These are phyloP conservation scores for Brettanomyces bruxellensis DNA, from an alignment of 805 yeast species.

Conservation along the genomic window DNA sequence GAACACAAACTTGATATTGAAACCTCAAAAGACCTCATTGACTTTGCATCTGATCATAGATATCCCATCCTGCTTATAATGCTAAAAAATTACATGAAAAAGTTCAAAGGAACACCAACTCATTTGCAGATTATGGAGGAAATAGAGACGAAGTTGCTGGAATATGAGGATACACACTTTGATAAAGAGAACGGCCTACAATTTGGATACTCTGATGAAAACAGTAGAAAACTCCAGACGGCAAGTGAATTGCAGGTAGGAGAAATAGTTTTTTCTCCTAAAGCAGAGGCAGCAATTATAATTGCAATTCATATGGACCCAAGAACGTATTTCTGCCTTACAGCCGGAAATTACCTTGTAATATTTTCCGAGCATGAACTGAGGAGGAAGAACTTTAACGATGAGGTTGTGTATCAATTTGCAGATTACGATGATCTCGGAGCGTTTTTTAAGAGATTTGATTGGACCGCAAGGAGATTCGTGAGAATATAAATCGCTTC, in stretches of 20 bases:
- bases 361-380: background rate
- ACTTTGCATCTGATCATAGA: background rate
- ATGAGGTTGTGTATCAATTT: constrained; percentile 3
- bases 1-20: no score
- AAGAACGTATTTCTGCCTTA: background rate
- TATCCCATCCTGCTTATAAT: background rate
- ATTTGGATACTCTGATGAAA: background rate
- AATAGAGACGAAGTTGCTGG: background rate
- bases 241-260: background rate
- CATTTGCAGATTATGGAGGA: background rate
- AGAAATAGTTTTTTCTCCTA: background rate
- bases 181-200: background rate
- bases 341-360: background rate
- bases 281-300: background rate
- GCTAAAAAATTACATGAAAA: background rate
- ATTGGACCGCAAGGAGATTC: constrained; percentile 5
- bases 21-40: background rate
- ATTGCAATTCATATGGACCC: background rate
- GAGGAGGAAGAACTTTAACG: background rate
- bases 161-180: background rate
- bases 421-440: constrained; percentile 11
- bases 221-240: background rate
- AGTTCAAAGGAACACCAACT: background rate
- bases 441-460: constrained; percentile 6
- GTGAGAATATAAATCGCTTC: background rate